Evolutionary conservation across 1,284 basidiomycete genomes (phyloP).

Genomic region (Boletellus sp.): DNA sequence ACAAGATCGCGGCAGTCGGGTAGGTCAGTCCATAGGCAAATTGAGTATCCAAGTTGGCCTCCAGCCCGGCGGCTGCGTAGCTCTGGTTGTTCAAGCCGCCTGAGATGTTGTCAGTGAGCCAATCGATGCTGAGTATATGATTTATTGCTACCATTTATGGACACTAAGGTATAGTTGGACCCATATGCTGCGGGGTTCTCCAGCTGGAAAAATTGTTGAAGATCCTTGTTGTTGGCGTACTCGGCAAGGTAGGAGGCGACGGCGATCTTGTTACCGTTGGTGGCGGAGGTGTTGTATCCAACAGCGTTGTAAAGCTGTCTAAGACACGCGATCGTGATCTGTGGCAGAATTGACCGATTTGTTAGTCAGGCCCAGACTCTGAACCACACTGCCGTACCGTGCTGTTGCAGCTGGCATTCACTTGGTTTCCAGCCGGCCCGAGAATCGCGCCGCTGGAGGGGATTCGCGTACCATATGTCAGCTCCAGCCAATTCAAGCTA

Average conservation of each 20-base stretch:
- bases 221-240: constrained; percentile 53
- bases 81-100: constrained; percentile 65
- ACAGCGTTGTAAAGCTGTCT: constrained; percentile 51
- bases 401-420: constrained; percentile 50
- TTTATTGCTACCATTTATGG: constrained; percentile 42
- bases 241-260: constrained; percentile 55
- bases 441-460: constrained; percentile 19
- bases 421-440: constrained; percentile 31
- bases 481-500: constrained; percentile 37
- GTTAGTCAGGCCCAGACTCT: constrained; percentile 31
- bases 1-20: constrained; percentile 50
- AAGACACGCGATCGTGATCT: constrained; percentile 50
- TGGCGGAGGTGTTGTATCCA: constrained; percentile 37
- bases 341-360: neutral
- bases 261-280: constrained; percentile 47
- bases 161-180: constrained; percentile 38
- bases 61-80: constrained; percentile 47
- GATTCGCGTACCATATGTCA: neutral
- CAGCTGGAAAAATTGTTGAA: constrained; percentile 51
- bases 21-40: constrained; percentile 62
- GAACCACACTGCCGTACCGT: constrained; percentile 31
- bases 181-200: constrained; percentile 29
- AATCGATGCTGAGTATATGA: neutral
- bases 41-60: constrained; percentile 72
- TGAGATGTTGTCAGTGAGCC: constrained; percentile 1